Conservation (phyloP, 2,329 filamentous ascomycete genomes). For the Aspergillus neotritici region DNA sequence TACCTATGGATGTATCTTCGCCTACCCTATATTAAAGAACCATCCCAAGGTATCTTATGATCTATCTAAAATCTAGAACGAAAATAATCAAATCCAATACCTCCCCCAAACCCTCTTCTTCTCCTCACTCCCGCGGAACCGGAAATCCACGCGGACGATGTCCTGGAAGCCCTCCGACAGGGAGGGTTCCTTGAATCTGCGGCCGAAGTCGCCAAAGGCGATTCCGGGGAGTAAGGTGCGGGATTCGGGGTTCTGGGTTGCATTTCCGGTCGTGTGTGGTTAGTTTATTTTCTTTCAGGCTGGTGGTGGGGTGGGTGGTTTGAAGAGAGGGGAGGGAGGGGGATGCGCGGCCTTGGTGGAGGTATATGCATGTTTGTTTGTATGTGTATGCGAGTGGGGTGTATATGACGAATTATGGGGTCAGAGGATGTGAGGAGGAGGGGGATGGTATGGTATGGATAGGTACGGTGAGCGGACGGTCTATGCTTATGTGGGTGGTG, state of each 20-base stretch:
- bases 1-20: no score
- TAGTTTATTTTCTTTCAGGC: not conserved
- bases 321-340: not conserved
- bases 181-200: conserved; percentile 67
- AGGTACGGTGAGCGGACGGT: no score
- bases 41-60: no score
- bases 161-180: conserved; percentile 77
- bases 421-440: no score
- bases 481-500: not conserved
- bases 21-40: no score
- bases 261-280: not conserved
- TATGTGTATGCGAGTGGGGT: conserved; percentile 1
- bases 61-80: not conserved
- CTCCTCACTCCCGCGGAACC: conserved; percentile 63
- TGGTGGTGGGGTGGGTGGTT: no score
- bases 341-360: not conserved
- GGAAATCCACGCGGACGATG: conserved; percentile 68
- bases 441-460: no score
- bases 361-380: conserved; percentile 1
- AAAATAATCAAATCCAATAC: conserved; percentile 66
- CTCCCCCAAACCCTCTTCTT: conserved; percentile 67
- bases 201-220: conserved; percentile 71
- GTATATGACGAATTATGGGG: no score
- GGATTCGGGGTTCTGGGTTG: conserved; percentile 71
- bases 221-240: conserved; percentile 67